Conservation (phyloP, 495 filamentous ascomycete species). For the Penicillium riverlandense region DNA sequence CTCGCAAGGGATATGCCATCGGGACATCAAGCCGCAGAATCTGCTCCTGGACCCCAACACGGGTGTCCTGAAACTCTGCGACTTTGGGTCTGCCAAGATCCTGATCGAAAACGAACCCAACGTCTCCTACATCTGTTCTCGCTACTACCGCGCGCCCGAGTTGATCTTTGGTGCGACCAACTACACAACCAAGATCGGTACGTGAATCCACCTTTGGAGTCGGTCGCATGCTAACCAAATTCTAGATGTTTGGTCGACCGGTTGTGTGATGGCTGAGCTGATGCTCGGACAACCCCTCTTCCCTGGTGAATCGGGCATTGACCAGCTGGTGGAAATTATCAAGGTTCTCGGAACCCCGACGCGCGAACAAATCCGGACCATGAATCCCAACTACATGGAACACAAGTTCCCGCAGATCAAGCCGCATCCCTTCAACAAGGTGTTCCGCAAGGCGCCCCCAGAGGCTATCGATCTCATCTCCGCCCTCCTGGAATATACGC, state of each 20-base stretch:
- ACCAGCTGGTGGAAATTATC: constrained; percentile 98
- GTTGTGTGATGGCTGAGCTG: constrained; percentile 97
- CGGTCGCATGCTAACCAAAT: constrained; percentile 13
- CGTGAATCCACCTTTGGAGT: constrained; percentile 14
- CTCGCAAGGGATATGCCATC: constrained; percentile 97
- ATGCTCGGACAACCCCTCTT: constrained; percentile 99
- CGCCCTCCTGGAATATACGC: constrained; percentile 89
- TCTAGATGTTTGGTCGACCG: constrained; percentile 98
- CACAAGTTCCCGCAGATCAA: constrained; percentile 99
- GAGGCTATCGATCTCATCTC: constrained; percentile 96
- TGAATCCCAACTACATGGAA: constrained; percentile 99
- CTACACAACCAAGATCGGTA: constrained; percentile 99
- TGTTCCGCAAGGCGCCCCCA: constrained; percentile 88
- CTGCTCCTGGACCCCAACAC: constrained; percentile 84
- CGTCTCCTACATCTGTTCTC: constrained; percentile 98
- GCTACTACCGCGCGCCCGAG: constrained; percentile 97
- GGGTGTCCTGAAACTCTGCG: constrained; percentile 93
- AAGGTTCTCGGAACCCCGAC: constrained; percentile 97
- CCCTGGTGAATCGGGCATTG: constrained; percentile 98
- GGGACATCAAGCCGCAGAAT: constrained; percentile 99
- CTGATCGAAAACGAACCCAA: constrained; percentile 98
- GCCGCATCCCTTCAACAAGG: constrained; percentile 96
- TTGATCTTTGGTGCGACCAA: constrained; percentile 99
- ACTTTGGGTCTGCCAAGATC: constrained; percentile 99
- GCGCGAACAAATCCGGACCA: constrained; percentile 97